Evolutionary conservation across 306 rosid genomes (phyloP).

Genomic region (Corylus americana): DNA sequence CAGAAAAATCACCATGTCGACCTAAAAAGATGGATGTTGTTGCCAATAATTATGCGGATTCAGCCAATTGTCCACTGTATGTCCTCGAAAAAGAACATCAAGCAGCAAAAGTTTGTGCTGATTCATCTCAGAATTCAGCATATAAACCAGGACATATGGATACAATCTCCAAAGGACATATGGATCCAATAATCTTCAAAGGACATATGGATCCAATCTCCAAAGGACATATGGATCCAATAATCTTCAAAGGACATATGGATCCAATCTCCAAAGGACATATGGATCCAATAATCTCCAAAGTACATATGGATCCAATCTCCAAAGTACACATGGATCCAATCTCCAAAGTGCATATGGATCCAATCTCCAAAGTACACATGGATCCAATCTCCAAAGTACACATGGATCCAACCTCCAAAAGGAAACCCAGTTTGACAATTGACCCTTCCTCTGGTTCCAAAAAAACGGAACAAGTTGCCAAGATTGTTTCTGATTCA

Average conservation of each 20-base stretch:
- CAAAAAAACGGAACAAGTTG: conserved; percentile 13
- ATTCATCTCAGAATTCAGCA: conserved; percentile 30
- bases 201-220: conserved; percentile 27
- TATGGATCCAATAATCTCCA: no score
- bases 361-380: no score
- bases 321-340: conserved; percentile 23
- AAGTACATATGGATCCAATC: conserved; percentile 23
- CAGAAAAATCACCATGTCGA: conserved; percentile 27
- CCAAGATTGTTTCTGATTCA: conserved; percentile 5
- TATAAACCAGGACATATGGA: conserved; percentile 27
- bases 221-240: conserved; percentile 17
- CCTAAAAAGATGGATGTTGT: conserved; percentile 18
- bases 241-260: no score
- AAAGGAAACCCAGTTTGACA: conserved; percentile 28
- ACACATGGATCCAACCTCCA: conserved; percentile 7
- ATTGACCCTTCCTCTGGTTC: conserved; percentile 23
- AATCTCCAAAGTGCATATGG: conserved; percentile 13
- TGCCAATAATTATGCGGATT: conserved; percentile 28
- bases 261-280: conserved; percentile 10
- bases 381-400: no score
- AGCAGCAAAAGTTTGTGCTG: conserved; percentile 18
- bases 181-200: not conserved
- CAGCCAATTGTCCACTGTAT: conserved; percentile 31
- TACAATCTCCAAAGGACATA: conserved; percentile 8
- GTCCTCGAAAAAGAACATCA: conserved; percentile 21